Evolutionary conservation across 2,329 filamentous ascomycete species (phyloP).

Genomic region (Didymellaceae sp.): DNA sequence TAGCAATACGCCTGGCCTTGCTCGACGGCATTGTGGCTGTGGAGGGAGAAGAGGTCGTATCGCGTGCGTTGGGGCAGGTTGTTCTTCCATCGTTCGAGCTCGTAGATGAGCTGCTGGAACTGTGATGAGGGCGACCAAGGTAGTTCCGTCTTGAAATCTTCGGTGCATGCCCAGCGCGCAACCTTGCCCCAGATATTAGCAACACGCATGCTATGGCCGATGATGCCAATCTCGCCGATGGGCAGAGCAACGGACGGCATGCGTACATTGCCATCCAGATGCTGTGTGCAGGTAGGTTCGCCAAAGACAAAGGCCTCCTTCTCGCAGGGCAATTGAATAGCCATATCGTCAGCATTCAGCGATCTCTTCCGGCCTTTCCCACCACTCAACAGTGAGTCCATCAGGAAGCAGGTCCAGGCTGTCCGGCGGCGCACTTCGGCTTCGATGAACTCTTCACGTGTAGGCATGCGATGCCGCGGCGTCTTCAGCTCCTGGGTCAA

Average conservation of each 20-base stretch:
- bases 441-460: constrained; percentile 50
- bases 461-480: constrained; percentile 41
- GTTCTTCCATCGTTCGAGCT: constrained; percentile 46
- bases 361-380: constrained; percentile 50
- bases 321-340: constrained; percentile 50
- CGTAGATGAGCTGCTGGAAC: constrained; percentile 45
- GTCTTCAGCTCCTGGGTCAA: constrained; percentile 46
- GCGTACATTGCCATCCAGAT: constrained; percentile 40
- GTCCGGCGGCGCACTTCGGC: constrained; percentile 50
- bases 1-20: constrained; percentile 52
- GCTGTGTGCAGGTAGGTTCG: constrained; percentile 45
- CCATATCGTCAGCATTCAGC: constrained; percentile 45
- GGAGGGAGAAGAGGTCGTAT: constrained; percentile 48
- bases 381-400: constrained; percentile 51
- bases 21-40: constrained; percentile 51
- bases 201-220: constrained; percentile 48
- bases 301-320: constrained; percentile 50
- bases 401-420: constrained; percentile 52
- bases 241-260: constrained; percentile 39
- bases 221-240: constrained; percentile 47
- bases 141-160: constrained; percentile 45
- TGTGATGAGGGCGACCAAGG: constrained; percentile 47
- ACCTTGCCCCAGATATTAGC: constrained; percentile 53
- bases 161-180: constrained; percentile 50
- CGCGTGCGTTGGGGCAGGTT: constrained; percentile 45